Evolutionary conservation across 768 basidiomycete species (phyloP).

Genomic region (Trichaptum fuscoviolaceum): DNA sequence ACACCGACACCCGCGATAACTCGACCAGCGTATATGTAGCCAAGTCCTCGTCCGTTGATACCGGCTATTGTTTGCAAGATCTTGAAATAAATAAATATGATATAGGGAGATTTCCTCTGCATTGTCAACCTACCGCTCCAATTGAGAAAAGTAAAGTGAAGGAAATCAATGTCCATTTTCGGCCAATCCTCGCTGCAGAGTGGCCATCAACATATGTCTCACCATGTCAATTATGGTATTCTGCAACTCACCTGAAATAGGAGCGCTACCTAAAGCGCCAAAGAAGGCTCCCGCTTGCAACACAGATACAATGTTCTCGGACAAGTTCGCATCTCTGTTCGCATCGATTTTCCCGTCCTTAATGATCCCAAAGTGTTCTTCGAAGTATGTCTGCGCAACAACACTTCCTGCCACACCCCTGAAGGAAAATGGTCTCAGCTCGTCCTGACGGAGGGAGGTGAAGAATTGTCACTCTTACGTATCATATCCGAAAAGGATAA

Average conservation of each 20-base stretch:
- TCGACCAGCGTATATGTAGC: constrained; percentile 33
- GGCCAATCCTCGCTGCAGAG: constrained; percentile 22
- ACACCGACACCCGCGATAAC: constrained; percentile 33
- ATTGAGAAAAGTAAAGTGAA: constrained; percentile 28
- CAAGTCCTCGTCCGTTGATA: constrained; percentile 19
- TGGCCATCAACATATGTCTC: not conserved
- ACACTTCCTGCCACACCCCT: constrained; percentile 35
- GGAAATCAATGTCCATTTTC: constrained; percentile 26
- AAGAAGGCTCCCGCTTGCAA: constrained; percentile 36
- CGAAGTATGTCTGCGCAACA: constrained; percentile 25
- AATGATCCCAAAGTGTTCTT: constrained; percentile 25
- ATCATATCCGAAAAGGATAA: constrained; percentile 77
- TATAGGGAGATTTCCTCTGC: not conserved
- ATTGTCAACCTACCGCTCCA: constrained; percentile 18
- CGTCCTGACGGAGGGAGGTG: not conserved
- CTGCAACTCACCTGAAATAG: constrained; percentile 17
- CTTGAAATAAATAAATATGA: not conserved
- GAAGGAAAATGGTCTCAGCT: constrained; percentile 4
- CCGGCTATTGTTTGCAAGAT: constrained; percentile 4
- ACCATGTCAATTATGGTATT: not conserved
- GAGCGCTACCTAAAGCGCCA: constrained; percentile 28
- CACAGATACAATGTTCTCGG: constrained; percentile 34
- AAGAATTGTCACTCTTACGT: constrained; percentile 37
- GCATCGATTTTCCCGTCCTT: constrained; percentile 10
- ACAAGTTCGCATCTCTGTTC: constrained; percentile 23